These are phyloP conservation scores for Colletotrichum plurivorum DNA, from an alignment of 2,329 filamentous ascomycete genomes.

Conservation along the genomic window DNA sequence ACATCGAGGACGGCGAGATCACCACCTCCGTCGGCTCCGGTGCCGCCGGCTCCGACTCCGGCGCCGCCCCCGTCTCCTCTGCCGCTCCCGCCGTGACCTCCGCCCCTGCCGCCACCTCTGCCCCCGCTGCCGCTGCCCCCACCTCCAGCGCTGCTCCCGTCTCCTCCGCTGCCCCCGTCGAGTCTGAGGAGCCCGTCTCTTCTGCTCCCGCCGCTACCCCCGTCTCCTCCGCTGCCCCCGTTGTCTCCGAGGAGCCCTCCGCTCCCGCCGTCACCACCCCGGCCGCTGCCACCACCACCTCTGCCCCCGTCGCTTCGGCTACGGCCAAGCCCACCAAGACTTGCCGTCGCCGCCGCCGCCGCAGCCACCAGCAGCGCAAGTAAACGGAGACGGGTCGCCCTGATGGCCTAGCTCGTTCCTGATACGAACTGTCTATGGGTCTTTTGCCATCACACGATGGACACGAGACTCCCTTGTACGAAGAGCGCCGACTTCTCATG, in stretches of 20 bases:
- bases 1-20: slow-evolving; percentile 68
- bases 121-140: slow-evolving; percentile 22
- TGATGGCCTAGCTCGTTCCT: background rate
- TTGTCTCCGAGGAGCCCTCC: slow-evolving; percentile 34
- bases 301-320: slow-evolving; percentile 21
- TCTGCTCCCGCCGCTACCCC: slow-evolving; percentile 34
- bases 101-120: slow-evolving; percentile 11
- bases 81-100: slow-evolving; percentile 15
- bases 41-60: slow-evolving; percentile 22
- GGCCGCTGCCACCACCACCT: slow-evolving; percentile 27
- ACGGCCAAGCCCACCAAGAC: slow-evolving; percentile 28
- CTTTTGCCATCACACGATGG: background rate
- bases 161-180: slow-evolving; percentile 18
- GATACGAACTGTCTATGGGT: background rate
- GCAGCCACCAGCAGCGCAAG: slow-evolving; percentile 31
- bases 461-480: background rate
- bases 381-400: slow-evolving; percentile 5
- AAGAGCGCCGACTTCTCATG: slow-evolving; percentile 28
- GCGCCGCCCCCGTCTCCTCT: slow-evolving; percentile 13
- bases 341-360: slow-evolving; percentile 38
- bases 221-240: slow-evolving; percentile 19
- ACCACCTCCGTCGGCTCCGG: slow-evolving; percentile 47
- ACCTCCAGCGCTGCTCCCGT: slow-evolving; percentile 21
- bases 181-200: slow-evolving; percentile 7
- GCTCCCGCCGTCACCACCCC: slow-evolving; percentile 26